Percentiles rank a stretch among this genome's conserved stretches.
These are phyloP conservation scores for Carallia pectinifolia DNA, from an alignment of 345 rosid species.

Conservation along the genomic window DNA sequence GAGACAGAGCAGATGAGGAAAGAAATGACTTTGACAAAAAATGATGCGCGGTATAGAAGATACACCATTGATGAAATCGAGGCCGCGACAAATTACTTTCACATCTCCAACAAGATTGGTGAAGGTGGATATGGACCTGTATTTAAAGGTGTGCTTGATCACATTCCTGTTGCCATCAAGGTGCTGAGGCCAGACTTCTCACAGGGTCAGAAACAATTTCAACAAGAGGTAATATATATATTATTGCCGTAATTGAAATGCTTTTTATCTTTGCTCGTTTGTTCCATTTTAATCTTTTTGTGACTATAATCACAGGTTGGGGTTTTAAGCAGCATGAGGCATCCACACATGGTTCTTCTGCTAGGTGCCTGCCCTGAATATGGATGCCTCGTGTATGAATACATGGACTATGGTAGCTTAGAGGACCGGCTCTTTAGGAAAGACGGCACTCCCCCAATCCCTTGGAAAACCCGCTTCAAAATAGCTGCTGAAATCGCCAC, in stretches of 20 bases:
- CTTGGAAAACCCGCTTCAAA: conserved; percentile 64
- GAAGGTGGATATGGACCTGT: conserved; percentile 95
- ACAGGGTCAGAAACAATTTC: conserved; percentile 74
- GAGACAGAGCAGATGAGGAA: conserved; percentile 35
- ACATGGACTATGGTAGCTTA: conserved; percentile 84
- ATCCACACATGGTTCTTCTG: conserved; percentile 83
- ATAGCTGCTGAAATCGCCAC: conserved; percentile 79
- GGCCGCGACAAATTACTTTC: conserved; percentile 55
- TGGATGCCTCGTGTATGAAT: conserved; percentile 86
- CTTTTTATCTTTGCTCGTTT: neutral
- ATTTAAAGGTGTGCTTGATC: conserved; percentile 49
- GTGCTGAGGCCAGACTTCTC: conserved; percentile 66
- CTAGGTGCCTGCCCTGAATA: conserved; percentile 89
- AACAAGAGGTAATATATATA: conserved; percentile 55
- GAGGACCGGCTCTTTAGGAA: conserved; percentile 76
- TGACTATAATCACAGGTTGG: conserved; percentile 44
- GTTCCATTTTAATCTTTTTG: neutral
- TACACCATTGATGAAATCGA: conserved; percentile 65
- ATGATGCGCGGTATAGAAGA: conserved; percentile 36
- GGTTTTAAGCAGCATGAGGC: conserved; percentile 77
- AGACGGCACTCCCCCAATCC: conserved; percentile 56
- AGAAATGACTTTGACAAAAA: conserved; percentile 11
- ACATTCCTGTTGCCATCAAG: conserved; percentile 71
- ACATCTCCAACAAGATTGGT: conserved; percentile 58
- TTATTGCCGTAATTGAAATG: neutral